phyloP scores from a whole-genome alignment of 106 monocot species.

The Amphibolis antarctica region DNA sequence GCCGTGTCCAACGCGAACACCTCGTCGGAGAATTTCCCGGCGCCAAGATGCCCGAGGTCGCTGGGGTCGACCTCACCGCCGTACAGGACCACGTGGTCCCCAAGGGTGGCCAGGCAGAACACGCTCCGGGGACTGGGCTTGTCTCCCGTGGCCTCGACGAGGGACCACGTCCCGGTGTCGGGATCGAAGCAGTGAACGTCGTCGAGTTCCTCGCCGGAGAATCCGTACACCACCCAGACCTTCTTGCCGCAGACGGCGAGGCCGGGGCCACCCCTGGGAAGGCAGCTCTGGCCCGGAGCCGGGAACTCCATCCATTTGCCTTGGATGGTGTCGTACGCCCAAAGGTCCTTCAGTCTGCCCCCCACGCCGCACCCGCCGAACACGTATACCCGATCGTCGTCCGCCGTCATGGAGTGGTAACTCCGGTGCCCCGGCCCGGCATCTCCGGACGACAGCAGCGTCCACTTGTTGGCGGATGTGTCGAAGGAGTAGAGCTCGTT shows the following conservation, averaged over 20 bases:
- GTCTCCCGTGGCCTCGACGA: slow-evolving; percentile 41
- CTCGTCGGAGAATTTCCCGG: slow-evolving; percentile 61
- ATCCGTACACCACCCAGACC: slow-evolving; percentile 85
- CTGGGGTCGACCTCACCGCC: slow-evolving; percentile 84
- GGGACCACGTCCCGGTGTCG: slow-evolving; percentile 22
- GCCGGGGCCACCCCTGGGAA: slow-evolving; percentile 59
- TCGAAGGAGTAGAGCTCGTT: slow-evolving; percentile 83
- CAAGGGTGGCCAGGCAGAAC: slow-evolving; percentile 33
- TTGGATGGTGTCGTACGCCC: slow-evolving; percentile 39
- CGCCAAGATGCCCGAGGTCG: slow-evolving; percentile 72
- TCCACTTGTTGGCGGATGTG: slow-evolving; percentile 42
- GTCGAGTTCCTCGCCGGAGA: slow-evolving; percentile 59
- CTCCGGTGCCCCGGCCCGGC: slow-evolving; percentile 61
- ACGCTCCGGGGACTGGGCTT: slow-evolving; percentile 71
- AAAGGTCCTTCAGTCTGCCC: slow-evolving; percentile 68
- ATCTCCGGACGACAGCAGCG: slow-evolving; percentile 48
- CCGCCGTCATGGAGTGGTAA: slow-evolving; percentile 80
- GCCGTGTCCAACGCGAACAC: slow-evolving; percentile 44
- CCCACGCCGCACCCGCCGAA: slow-evolving; percentile 80
- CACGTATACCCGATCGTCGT: slow-evolving; percentile 36
- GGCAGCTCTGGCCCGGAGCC: slow-evolving; percentile 35
- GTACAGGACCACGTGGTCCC: slow-evolving; percentile 40
- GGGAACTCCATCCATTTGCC: slow-evolving; percentile 48
- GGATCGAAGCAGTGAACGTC: slow-evolving; percentile 74
- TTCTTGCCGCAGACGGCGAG: slow-evolving; percentile 35